Percentiles rank a stretch among this genome's conserved stretches.
These are phyloP conservation scores for Telfairia occidentalis DNA, from an alignment of 331 rosid genomes.

Conservation along the genomic window DNA sequence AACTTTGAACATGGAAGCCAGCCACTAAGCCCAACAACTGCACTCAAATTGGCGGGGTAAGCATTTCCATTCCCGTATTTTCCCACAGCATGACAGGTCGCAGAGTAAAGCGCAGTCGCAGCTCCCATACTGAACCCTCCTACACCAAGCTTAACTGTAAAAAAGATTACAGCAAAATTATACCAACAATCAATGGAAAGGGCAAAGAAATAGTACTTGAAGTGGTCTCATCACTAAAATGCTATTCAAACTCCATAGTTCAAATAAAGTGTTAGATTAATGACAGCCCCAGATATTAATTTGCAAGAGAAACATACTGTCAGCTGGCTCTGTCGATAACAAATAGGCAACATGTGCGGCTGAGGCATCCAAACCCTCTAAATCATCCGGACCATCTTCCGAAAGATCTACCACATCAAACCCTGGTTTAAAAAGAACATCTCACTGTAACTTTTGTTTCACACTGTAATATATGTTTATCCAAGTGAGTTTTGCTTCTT, in stretches of 20 bases:
- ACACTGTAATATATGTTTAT: conserved; percentile 11
- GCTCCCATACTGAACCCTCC: conserved; percentile 99
- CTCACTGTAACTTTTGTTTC: conserved; percentile 3
- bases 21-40: conserved; percentile 86
- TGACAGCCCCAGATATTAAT: background rate
- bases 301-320: conserved; percentile 49
- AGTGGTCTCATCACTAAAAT: background rate
- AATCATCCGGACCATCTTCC: conserved; percentile 77
- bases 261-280: background rate
- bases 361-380: conserved; percentile 91
- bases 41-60: conserved; percentile 66
- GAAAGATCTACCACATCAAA: conserved; percentile 83
- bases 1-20: conserved; percentile 99
- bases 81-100: conserved; percentile 54
- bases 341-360: conserved; percentile 88
- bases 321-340: conserved; percentile 83
- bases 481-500: background rate
- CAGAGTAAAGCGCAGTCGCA: conserved; percentile 85
- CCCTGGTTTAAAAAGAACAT: conserved; percentile 40
- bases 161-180: background rate
- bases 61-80: conserved; percentile 61
- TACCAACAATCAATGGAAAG: background rate
- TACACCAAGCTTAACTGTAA: conserved; percentile 83
- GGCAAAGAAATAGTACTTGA: background rate
- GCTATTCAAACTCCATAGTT: background rate